Evolutionary conservation across 1,284 basidiomycete genomes (phyloP), one percentile per base, ranked within the genome.

Genomic region (Heliocybe sulcata): DNA sequence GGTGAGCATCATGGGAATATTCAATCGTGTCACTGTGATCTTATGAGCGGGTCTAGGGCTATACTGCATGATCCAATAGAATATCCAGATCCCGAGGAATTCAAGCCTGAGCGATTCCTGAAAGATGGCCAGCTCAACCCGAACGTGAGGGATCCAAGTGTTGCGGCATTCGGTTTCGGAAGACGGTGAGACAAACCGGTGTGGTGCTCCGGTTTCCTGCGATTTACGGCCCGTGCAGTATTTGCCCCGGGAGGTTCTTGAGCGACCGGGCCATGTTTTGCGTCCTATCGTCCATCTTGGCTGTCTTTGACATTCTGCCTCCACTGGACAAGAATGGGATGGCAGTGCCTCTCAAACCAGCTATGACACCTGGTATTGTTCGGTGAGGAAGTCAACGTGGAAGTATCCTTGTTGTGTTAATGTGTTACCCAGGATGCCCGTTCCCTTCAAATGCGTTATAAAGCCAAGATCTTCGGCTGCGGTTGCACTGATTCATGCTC

Each of bases 41-140:
- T 9, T 35, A 35, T 35, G 33, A 16, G 9, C 9, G 33, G 33
- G 9, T 9, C 10, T 31, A 51, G 49, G 49, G 11, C 49, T 8
- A 64, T 65, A 12, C 52, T 65, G 8, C 61, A 66, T 50, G 64
- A 65, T 35, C 58, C 64, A 3, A 55, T 54, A 26, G 45, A 62
- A 16, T 74, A 70, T 55, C 54, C 60, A 1, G 58, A 71, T 16
- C 71, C 72, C 0, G 45, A 60, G 9, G 53, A 57, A 16, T 75
- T 72, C 56, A 61, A 61, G n/a, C 71, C 71, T 1, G 66, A 67
- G 22, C 63, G 70, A 2, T 71, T 63, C 55, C 53, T 72, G 23
- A 63, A 61, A 51, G 59, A 65, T 42, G 68, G 67, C 2, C 60
- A 65, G 38, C 58, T 69, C 16, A 60, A 67, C 47, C 62, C 62